phyloP scores from a whole-genome alignment of 345 rosid species.

The Turnera subulata region DNA sequence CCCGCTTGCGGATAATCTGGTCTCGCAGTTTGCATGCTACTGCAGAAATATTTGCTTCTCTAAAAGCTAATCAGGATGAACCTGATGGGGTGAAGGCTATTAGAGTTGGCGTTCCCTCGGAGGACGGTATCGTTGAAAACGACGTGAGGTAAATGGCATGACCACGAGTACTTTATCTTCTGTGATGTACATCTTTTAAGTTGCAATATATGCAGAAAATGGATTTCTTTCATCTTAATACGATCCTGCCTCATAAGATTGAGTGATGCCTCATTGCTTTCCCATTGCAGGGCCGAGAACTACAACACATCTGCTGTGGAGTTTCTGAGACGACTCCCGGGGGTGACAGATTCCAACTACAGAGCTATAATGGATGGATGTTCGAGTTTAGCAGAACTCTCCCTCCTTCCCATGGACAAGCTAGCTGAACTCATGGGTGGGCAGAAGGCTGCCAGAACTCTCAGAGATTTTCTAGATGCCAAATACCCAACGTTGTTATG shows the following conservation, averaged over 20 bases:
- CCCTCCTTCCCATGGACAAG: conserved; percentile 59
- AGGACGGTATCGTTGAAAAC: conserved; percentile 82
- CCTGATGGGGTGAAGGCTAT: conserved; percentile 77
- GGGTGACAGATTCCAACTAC: conserved; percentile 82
- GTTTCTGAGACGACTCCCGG: conserved; percentile 89
- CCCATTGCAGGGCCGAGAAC: conserved; percentile 76
- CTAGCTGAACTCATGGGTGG: conserved; percentile 85
- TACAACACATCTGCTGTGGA: conserved; percentile 91
- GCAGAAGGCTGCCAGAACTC: conserved; percentile 72
- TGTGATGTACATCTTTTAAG: too few species aligned
- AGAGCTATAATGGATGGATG: conserved; percentile 87
- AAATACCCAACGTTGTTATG: conserved; percentile 87
- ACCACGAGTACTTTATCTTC: too few species aligned
- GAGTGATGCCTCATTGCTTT: not conserved
- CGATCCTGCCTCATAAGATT: not conserved
- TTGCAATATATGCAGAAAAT: too few species aligned
- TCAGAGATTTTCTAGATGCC: conserved; percentile 82
- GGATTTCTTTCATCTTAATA: not conserved
- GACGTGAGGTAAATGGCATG: conserved; percentile 71
- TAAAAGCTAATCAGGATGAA: conserved; percentile 93
- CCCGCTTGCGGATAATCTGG: conserved; percentile 87
- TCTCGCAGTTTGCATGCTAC: conserved; percentile 96
- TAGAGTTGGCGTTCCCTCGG: conserved; percentile 92
- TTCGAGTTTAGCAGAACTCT: conserved; percentile 76
- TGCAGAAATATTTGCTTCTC: conserved; percentile 78